These are phyloP conservation scores for Penicillium tannophilum DNA, from an alignment of 495 filamentous ascomycete genomes.

Conservation along the genomic window DNA sequence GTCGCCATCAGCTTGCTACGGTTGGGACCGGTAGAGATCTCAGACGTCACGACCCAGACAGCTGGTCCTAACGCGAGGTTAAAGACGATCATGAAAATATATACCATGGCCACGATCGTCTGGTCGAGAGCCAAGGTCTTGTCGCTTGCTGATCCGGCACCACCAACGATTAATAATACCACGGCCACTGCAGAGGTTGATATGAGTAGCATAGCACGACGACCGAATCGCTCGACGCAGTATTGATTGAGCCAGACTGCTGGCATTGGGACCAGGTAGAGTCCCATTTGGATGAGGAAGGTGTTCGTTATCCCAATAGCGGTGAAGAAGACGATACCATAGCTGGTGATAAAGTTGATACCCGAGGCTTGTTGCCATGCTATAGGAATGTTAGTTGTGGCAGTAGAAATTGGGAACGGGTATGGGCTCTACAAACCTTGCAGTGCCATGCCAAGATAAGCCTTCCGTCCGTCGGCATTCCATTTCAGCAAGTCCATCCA, in stretches of 20 bases:
- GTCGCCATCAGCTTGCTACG: constrained; percentile 4
- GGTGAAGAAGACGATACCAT: not conserved
- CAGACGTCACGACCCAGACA: constrained; percentile 4
- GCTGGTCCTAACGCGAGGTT: constrained; percentile 1
- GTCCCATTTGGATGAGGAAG: constrained; percentile 5
- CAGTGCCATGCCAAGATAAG: constrained; percentile 1
- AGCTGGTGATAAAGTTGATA: constrained; percentile 7
- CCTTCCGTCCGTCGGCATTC: constrained; percentile 1
- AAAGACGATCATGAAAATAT: constrained; percentile 5
- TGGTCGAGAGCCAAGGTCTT: not conserved
- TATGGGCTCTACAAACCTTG: not conserved
- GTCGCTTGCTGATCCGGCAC: not conserved
- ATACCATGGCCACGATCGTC: constrained; percentile 1
- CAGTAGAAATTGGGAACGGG: not conserved
- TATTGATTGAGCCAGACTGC: constrained; percentile 5
- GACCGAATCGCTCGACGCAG: constrained; percentile 1
- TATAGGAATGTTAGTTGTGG: not conserved
- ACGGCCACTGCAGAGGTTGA: not conserved
- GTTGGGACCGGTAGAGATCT: constrained; percentile 5
- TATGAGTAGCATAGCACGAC: not conserved
- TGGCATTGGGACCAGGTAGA: constrained; percentile 2
- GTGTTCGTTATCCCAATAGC: not conserved
- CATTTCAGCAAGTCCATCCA: constrained; percentile 3
- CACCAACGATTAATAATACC: not conserved
- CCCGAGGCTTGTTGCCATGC: constrained; percentile 7